Evolutionary conservation across 2,329 filamentous ascomycete genomes (phyloP).

Genomic region (Albophoma yamanashiensis): DNA sequence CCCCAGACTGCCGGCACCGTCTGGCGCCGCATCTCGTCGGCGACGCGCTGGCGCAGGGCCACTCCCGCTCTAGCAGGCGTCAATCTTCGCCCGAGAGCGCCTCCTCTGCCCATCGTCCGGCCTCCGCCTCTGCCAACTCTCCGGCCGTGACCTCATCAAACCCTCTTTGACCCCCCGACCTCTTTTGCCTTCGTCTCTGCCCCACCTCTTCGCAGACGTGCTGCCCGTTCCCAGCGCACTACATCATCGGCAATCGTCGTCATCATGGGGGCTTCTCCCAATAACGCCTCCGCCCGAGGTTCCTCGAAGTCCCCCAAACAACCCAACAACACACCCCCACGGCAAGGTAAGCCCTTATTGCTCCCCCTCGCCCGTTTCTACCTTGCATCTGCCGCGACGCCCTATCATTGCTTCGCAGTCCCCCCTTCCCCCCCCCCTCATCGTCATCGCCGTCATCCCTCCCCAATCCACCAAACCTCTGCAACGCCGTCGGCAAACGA

Average conservation of each 20-base stretch:
- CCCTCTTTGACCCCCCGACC: slow-evolving; percentile 12
- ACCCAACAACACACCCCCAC: slow-evolving; percentile 29
- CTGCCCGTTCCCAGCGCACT: slow-evolving; percentile 22
- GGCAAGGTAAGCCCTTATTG: slow-evolving; percentile 29
- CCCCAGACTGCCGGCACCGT: neutral
- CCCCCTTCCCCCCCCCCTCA: slow-evolving; percentile 6
- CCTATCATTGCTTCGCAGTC: slow-evolving; percentile 6
- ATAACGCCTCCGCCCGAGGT: slow-evolving; percentile 26
- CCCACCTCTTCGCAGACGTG: slow-evolving; percentile 15
- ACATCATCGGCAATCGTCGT: slow-evolving; percentile 38
- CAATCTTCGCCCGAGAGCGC: slow-evolving; percentile 4
- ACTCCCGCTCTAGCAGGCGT: slow-evolving; percentile 3
- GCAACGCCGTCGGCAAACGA: neutral
- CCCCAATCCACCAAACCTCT: neutral
- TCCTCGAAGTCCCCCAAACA: slow-evolving; percentile 39
- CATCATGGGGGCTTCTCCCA: slow-evolving; percentile 37
- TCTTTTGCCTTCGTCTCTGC: slow-evolving; percentile 7
- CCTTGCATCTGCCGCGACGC: slow-evolving; percentile 4
- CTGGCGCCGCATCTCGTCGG: neutral
- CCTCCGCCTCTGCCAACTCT: slow-evolving; percentile 9
- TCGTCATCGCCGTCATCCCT: slow-evolving; percentile 4
- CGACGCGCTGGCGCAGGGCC: slow-evolving; percentile 6
- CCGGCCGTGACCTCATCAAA: slow-evolving; percentile 29
- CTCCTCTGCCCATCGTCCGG: neutral
- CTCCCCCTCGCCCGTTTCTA: slow-evolving; percentile 7